These are phyloP conservation scores for Heterobasidion parviporum DNA, from an alignment of 1,284 basidiomycete species.

Conservation along the genomic window DNA sequence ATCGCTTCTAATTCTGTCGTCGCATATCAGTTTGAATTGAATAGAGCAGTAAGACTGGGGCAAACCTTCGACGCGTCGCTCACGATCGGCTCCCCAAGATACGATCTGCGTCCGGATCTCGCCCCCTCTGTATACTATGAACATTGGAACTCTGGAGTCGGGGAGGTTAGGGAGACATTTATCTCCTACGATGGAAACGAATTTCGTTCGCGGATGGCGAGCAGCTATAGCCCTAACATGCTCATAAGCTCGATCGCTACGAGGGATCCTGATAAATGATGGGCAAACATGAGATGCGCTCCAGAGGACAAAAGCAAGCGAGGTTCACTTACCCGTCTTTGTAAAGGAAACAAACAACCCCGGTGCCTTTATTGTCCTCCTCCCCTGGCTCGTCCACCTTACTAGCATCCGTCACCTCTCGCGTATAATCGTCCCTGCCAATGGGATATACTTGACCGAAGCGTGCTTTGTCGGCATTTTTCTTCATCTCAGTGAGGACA, in stretches of 20 bases:
- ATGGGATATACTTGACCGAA: slow-evolving; percentile 90
- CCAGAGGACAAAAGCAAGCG: slow-evolving; percentile 3
- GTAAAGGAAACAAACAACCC: slow-evolving; percentile 84
- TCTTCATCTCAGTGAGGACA: slow-evolving; percentile 53
- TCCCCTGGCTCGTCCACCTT: slow-evolving; percentile 61
- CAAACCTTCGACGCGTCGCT: slow-evolving; percentile 76
- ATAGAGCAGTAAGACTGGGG: not conserved
- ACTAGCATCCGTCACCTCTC: slow-evolving; percentile 93
- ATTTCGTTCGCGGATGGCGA: slow-evolving; percentile 87
- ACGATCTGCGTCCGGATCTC: slow-evolving; percentile 83
- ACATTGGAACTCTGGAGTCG: slow-evolving; percentile 85
- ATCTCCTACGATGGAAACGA: slow-evolving; percentile 91
- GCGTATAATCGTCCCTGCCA: slow-evolving; percentile 86
- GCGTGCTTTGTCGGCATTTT: slow-evolving; percentile 52
- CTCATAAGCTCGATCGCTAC: slow-evolving; percentile 69
- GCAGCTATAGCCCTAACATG: slow-evolving; percentile 72
- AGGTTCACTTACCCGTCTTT: slow-evolving; percentile 66
- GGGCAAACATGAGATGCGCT: not conserved
- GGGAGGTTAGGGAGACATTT: slow-evolving; percentile 97
- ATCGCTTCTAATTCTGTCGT: slow-evolving; percentile 61
- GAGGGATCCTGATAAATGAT: slow-evolving; percentile 48
- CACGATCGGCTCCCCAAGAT: slow-evolving; percentile 73
- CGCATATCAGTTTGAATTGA: slow-evolving; percentile 1
- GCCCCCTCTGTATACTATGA: slow-evolving; percentile 89
- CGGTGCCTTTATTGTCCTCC: slow-evolving; percentile 63